Evolutionary conservation across 2,329 filamentous ascomycete genomes (phyloP), one percentile per base, ranked within the genome.

Genomic region (Graphilbum ipis-grandicollis): DNA sequence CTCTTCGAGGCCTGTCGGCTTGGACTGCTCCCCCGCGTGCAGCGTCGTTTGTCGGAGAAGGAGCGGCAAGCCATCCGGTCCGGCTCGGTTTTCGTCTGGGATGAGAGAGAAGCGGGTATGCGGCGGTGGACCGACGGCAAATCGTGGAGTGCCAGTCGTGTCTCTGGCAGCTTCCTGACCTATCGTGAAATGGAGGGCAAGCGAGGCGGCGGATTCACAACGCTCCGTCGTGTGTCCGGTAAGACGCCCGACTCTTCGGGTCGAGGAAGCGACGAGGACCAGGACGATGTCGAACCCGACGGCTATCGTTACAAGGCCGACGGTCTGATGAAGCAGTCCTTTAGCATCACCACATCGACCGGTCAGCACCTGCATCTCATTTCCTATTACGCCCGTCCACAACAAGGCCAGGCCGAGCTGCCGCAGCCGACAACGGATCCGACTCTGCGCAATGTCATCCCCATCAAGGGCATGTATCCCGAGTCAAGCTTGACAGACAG

Each of bases 151-250:
- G 90, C 90, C 25, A 96, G 88, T 59, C 75, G 90, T 43, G 90
- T 98, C 1, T 96, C 88, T 0, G 90, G 90, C 36, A 96, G 90
- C 61, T 98, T 98, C 55, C 59, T 98, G 41, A 96, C 90, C 8
- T 98, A 98, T 53, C 71, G 90, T 29, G 90, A 98, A 54, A 98
- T 98, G 90, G 90, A 98, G 58, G 90, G 90, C 56, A 96, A 96
- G 66, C 72, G 90, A 43, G 86, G 86, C 37, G 83, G 83, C 41
- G 71, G 68, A 44, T 86, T 85, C 52, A 66, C 54, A 57, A 52
- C 63, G 51, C 59, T 64, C 62, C 59, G 68, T 30, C 63, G 52
- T 51, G 62, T 68, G 43, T 66, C 63, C 18, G 77, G 75, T 42
- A 88, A 85, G 60, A 86, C 83, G 9, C 83, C 85, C 25, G 85